A percentile compares a stretch with the other conserved stretches of the same genome.
These are phyloP conservation scores for apple (Malus domestica) DNA, from an alignment of 306 rosid species.

Conservation along the genomic window DNA sequence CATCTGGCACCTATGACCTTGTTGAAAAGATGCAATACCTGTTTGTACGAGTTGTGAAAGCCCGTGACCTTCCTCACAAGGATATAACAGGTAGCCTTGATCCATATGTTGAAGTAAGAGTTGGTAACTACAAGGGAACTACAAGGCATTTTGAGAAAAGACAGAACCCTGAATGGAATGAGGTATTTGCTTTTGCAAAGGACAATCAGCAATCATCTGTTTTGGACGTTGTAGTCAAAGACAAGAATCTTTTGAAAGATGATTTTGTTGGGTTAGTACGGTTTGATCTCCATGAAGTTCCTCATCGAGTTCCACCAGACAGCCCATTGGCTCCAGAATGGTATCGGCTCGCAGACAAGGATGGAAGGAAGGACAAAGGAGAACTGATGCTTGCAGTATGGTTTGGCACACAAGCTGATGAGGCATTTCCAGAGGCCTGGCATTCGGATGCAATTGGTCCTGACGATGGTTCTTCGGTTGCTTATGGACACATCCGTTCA, in stretches of 20 bases:
- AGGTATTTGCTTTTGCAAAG: slow-evolving; percentile 79
- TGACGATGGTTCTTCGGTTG: slow-evolving; percentile 28
- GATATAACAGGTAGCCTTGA: slow-evolving; percentile 87
- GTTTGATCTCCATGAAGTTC: slow-evolving; percentile 69
- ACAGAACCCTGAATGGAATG: slow-evolving; percentile 77
- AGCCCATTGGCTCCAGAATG: slow-evolving; percentile 98
- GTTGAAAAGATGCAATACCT: slow-evolving; percentile 79
- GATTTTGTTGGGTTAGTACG: slow-evolving; percentile 59
- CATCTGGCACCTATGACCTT: slow-evolving; percentile 72
- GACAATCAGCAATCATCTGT: slow-evolving; percentile 40
- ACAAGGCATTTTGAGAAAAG: slow-evolving; percentile 66
- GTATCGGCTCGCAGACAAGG: slow-evolving; percentile 64
- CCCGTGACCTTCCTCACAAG: slow-evolving; percentile 75
- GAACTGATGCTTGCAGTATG: slow-evolving; percentile 97
- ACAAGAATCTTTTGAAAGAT: slow-evolving; percentile 59
- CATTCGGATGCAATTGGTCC: slow-evolving; percentile 82
- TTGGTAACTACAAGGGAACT: slow-evolving; percentile 76
- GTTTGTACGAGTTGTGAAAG: slow-evolving; percentile 81
- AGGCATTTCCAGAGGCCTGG: slow-evolving; percentile 95
- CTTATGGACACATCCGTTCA: slow-evolving; percentile 45
- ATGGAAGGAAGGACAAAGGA: slow-evolving; percentile 54
- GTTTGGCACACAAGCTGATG: slow-evolving; percentile 95
- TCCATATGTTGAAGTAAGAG: slow-evolving; percentile 75
- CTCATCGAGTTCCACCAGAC: slow-evolving; percentile 67
- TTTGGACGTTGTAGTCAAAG: slow-evolving; percentile 68